Conservation (phyloP, 2,329 filamentous ascomycete species). For the Aspergillus ochraceoroseus region DNA sequence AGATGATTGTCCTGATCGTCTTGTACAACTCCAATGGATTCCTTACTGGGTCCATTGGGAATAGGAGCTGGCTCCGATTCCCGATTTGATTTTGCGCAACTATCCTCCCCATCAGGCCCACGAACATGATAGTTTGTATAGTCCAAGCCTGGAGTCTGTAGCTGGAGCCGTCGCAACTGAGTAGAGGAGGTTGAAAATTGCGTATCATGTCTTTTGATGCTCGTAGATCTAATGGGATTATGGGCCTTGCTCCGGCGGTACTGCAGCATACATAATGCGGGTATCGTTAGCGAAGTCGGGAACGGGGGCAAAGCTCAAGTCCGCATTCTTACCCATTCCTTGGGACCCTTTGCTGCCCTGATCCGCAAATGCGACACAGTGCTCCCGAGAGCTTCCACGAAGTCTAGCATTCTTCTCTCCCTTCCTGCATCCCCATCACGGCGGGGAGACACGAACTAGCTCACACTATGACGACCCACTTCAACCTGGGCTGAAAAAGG, state of each 20-base stretch:
- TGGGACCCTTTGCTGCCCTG: conserved; percentile 3
- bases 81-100: too few species aligned
- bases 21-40: too few species aligned
- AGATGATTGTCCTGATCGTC: too few species aligned
- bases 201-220: neutral
- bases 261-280: neutral
- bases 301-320: neutral
- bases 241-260: conserved; percentile 2
- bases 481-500: conserved; percentile 5
- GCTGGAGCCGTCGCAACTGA: neutral
- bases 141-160: too few species aligned
- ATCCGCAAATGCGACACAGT: conserved; percentile 3
- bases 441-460: conserved; percentile 2
- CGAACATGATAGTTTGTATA: too few species aligned
- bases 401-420: conserved; percentile 4
- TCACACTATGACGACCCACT: neutral
- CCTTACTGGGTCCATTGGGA: too few species aligned
- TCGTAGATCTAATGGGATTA: neutral
- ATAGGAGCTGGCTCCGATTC: too few species aligned
- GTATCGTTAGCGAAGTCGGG: conserved; percentile 5
- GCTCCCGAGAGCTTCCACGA: neutral
- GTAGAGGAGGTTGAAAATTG: neutral
- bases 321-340: conserved; percentile 3
- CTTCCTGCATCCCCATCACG: conserved; percentile 3
- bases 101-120: too few species aligned